Evolutionary conservation across 2,329 filamentous ascomycete genomes (phyloP).

Genomic region (Piedraia hortae): DNA sequence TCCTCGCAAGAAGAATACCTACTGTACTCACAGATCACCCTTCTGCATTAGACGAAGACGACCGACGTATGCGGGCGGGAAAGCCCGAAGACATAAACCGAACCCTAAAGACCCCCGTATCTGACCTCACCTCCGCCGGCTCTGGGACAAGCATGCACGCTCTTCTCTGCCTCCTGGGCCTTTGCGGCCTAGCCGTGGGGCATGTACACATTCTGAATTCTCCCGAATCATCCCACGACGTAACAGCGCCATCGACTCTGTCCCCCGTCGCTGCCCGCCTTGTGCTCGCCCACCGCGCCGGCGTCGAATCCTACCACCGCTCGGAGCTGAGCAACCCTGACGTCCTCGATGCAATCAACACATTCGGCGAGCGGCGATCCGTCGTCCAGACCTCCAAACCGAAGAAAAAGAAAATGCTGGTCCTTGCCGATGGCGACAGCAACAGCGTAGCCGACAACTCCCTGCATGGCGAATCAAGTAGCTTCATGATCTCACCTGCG

Average conservation of each 20-base stretch:
- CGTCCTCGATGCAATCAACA: conserved; percentile 20
- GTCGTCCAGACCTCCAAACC: conserved; percentile 15
- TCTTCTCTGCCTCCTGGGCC: too few species aligned
- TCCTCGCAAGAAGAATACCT: too few species aligned
- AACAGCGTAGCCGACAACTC: conserved; percentile 2
- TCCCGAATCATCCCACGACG: too few species aligned
- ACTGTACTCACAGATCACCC: too few species aligned
- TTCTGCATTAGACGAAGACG: too few species aligned
- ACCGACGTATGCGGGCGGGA: too few species aligned
- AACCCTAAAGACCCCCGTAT: too few species aligned
- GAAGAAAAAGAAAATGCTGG: conserved; percentile 4
- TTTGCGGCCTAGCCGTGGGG: background rate
- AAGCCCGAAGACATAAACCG: too few species aligned
- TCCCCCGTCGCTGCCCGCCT: conserved; percentile 20
- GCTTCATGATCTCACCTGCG: conserved; percentile 8
- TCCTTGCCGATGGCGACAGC: conserved; percentile 7
- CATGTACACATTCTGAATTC: too few species aligned
- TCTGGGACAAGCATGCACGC: too few species aligned
- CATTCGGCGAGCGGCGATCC: conserved; percentile 16
- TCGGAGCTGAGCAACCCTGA: conserved; percentile 15
- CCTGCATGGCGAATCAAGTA: conserved; percentile 1
- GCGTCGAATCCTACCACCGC: conserved; percentile 21
- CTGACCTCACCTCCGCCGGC: too few species aligned
- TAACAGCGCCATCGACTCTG: conserved; percentile 8
- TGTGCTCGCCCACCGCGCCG: conserved; percentile 23